Base-by-base conservation (phyloP, 1,284 basidiomycete genomes). In the Cryptococcus hybrid region DNA sequence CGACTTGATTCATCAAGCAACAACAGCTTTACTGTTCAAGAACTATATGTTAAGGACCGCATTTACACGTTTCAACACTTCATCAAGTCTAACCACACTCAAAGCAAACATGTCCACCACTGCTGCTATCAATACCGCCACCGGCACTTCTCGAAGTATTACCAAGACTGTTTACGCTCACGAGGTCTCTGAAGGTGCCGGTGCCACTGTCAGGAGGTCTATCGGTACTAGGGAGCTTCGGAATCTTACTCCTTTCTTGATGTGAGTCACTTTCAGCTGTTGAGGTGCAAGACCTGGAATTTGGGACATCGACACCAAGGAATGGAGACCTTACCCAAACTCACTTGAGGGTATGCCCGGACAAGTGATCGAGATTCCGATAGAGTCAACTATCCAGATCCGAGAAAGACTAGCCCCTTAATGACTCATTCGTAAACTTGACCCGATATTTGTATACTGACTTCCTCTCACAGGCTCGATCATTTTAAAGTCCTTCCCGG, bases 161-260 rank as follows among this genome's bases (percentile, higher is more conserved):
- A 76, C 84, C 57, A 88, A 92, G 76, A 84, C 84, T 60, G 88
- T 95, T 7, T 80, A 71, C 54, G 86, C 92, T 0, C 78, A 87
- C 13, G 92, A 96, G 75, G 88, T 87, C 3, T 79, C 86, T 13
- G 95, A 98, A 82, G 92, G 93, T n/a, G 88, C 81, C 3, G 92
- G 92, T 8, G 92, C 89, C 5, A 80, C 82, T 47, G 94, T 98
- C n/a, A 84, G 92, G 58, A 83, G 95, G 47, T 90, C 88, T 35
- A 96, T 98, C 65, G 94, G 94, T 9, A 84, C 86, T 1, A 80
- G 80, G 72, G 80, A 77, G 47, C 81, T 98, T 24, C 82, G 86
- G 55, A 96, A 93, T 73, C 79, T 96, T 48, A 88, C 88, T 0
- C 94, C 93, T 0, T 97, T 97, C 81, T 81, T 98, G 55, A 89